Base-by-base conservation (phyloP, 371 early-diverging fungal genomes). In the Nematocida sp. region DNA sequence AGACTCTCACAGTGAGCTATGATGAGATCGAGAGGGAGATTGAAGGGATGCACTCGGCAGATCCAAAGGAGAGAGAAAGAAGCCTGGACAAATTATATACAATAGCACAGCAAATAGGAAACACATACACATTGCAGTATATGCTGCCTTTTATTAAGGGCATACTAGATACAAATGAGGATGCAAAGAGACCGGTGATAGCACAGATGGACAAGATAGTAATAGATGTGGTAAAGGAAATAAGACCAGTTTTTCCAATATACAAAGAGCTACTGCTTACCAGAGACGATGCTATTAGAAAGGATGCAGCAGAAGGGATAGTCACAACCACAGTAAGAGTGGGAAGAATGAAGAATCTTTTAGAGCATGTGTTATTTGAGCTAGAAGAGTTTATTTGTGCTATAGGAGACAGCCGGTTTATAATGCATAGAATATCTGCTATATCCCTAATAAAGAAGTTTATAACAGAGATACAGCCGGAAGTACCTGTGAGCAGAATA, bases 121-220 rank as follows among this genome's bases (percentile, higher is more conserved):
- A n/a, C 3, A 19, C 17, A 32, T 58, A 58, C 53, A 70, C 74
- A 23, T 41, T 58, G 29, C 60, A 70, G 62, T 70, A 70, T 35
- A 15, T 70, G 38, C 31, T 70, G 17, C 74, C 74, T 13, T 70
- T 70, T 70, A 25, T 70, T 35, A 57, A 70, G 35, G 60, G 25
- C 2, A 70, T 70, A 17, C 53, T 70, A n/a, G 74, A 70, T 32
- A 70, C 74, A 58, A 70, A 70, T 35, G 74, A 70, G 46, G 74
- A 58, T 34, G 65, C 74, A 31, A 70, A 70, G 49, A 35, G 19
- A 23, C 61, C 58, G 13, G n/a, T 70, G 21, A 9, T 70, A 7
- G 11, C 2, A 11, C 74, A 55, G 34, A 46, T 70, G 27, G 58
- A 70, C n/a, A 46, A 60, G 43, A 61, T 70, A 48, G 45, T 38